Evolutionary conservation across 2,329 filamentous ascomycete genomes (phyloP).

Genomic region (Fusarium compactum): DNA sequence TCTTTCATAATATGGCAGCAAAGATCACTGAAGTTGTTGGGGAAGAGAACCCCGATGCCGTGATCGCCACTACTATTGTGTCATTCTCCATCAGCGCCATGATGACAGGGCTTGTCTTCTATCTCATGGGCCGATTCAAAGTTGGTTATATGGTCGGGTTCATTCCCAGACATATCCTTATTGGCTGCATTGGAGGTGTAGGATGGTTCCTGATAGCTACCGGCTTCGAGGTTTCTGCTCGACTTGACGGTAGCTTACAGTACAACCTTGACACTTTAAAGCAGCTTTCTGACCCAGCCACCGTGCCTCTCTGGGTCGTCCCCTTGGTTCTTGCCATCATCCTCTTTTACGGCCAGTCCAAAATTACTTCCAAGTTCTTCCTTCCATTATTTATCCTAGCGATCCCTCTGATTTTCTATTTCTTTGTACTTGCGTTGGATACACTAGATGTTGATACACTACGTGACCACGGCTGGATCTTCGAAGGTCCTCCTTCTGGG

Average conservation of each 20-base stretch:
- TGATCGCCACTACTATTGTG: slow-evolving; percentile 94
- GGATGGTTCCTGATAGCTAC: slow-evolving; percentile 95
- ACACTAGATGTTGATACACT: slow-evolving; percentile 74
- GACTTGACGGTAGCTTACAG: slow-evolving; percentile 85
- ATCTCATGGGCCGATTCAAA: slow-evolving; percentile 86
- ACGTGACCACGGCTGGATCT: slow-evolving; percentile 87
- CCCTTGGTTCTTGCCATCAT: slow-evolving; percentile 81
- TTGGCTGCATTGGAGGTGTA: slow-evolving; percentile 96
- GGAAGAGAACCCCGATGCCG: slow-evolving; percentile 81
- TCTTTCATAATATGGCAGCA: slow-evolving; percentile 98
- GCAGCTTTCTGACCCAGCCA: slow-evolving; percentile 79
- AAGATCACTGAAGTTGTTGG: slow-evolving; percentile 85
- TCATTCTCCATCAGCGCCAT: slow-evolving; percentile 92
- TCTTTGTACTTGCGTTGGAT: slow-evolving; percentile 77
- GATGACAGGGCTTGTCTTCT: slow-evolving; percentile 91
- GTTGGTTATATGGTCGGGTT: slow-evolving; percentile 96
- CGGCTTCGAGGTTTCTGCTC: slow-evolving; percentile 91
- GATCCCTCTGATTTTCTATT: slow-evolving; percentile 82
- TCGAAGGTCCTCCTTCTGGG: slow-evolving; percentile 82
- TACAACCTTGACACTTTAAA: slow-evolving; percentile 83
- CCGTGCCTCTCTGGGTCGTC: slow-evolving; percentile 83
- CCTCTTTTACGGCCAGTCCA: slow-evolving; percentile 81
- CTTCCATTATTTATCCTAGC: slow-evolving; percentile 87
- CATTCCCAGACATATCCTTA: slow-evolving; percentile 94
- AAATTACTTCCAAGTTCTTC: slow-evolving; percentile 84